These are phyloP conservation scores for Colletotrichum sublineola DNA, from an alignment of 2,329 filamentous ascomycete species.

Conservation along the genomic window DNA sequence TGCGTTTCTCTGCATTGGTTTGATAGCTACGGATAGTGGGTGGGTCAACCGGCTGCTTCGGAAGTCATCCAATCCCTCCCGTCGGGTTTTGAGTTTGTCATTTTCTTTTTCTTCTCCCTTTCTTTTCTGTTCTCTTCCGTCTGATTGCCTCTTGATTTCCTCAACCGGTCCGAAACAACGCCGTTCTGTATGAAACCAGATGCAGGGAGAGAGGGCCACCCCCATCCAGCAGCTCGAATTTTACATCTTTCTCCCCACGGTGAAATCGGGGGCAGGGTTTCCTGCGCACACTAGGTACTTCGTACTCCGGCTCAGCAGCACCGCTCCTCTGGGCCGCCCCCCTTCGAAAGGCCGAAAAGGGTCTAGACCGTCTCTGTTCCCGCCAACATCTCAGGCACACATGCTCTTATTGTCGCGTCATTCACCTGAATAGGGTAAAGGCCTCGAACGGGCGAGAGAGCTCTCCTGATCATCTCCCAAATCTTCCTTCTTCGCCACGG, in stretches of 20 bases:
- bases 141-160: not conserved
- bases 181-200: not conserved
- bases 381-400: constrained; percentile 21
- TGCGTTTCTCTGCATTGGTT: constrained; percentile 9
- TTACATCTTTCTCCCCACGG: constrained; percentile 10
- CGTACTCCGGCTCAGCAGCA: constrained; percentile 1
- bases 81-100: not conserved
- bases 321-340: constrained; percentile 5
- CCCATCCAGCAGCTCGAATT: not conserved
- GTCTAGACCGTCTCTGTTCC: constrained; percentile 22
- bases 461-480: constrained; percentile 18
- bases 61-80: not conserved
- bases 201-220: constrained; percentile 1
- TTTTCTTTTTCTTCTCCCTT: not conserved
- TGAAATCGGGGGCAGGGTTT: not conserved
- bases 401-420: constrained; percentile 30
- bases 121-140: not conserved
- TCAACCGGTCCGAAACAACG: not conserved
- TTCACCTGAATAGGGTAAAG: not conserved
- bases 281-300: not conserved
- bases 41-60: not conserved
- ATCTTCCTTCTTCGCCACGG: constrained; percentile 20
- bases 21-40: constrained; percentile 10
- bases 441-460: constrained; percentile 21
- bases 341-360: not conserved